These are phyloP conservation scores for Porcisia deanei DNA, from an alignment of 208 protist species.

Conservation along the genomic window DNA sequence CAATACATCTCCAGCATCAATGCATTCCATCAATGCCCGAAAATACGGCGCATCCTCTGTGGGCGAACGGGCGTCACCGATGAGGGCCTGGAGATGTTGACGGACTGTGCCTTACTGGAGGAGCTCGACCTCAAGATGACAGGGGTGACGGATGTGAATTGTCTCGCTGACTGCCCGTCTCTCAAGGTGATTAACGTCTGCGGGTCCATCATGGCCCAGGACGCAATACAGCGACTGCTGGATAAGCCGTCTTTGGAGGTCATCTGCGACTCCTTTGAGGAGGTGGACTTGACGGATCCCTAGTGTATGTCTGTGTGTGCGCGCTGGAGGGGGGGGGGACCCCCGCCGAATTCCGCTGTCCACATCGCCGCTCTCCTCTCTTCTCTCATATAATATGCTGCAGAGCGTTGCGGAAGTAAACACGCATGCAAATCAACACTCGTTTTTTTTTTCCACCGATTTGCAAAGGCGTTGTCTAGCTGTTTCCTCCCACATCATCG, in stretches of 20 bases:
- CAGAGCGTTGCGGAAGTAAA: too few relatives aligned
- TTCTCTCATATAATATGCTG: background rate
- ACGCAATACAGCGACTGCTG: constrained; percentile 52
- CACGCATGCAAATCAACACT: too few relatives aligned
- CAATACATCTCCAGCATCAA: constrained; percentile 78
- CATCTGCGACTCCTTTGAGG: constrained; percentile 71
- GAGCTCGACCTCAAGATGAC: constrained; percentile 82
- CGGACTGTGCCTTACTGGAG: constrained; percentile 60
- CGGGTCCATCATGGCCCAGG: constrained; percentile 40
- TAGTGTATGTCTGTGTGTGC: constrained; percentile 3
- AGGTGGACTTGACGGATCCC: constrained; percentile 37
- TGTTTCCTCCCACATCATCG: background rate
- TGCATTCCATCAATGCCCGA: constrained; percentile 71
- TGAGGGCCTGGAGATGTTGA: constrained; percentile 65
- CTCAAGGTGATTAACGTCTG: constrained; percentile 76
- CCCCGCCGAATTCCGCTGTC: too few relatives aligned
- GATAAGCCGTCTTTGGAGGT: constrained; percentile 54
- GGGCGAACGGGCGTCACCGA: constrained; percentile 63
- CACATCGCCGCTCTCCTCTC: background rate
- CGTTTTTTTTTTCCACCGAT: too few relatives aligned
- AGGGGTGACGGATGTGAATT: constrained; percentile 57
- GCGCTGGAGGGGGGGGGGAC: background rate
- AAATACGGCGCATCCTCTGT: constrained; percentile 75
- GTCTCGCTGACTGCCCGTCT: constrained; percentile 50
- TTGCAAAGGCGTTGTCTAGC: too few relatives aligned